Evolutionary conservation across 2,329 filamentous ascomycete genomes (phyloP).

Genomic region (Neonectria coccinea): DNA sequence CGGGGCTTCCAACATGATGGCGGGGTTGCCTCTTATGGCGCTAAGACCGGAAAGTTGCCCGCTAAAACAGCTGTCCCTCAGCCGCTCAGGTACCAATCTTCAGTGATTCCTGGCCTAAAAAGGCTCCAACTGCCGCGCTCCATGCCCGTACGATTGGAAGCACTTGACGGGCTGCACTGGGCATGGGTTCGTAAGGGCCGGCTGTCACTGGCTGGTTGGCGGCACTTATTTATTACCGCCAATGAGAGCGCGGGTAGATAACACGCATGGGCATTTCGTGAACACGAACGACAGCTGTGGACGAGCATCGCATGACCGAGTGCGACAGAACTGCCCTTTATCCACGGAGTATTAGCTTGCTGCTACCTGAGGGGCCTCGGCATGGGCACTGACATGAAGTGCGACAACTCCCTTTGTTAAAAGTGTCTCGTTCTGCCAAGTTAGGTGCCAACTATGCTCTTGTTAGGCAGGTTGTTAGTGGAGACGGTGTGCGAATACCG

Average conservation of each 20-base stretch:
- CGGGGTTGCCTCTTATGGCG: constrained; percentile 37
- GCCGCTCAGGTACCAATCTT: constrained; percentile 31
- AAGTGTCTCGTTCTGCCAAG: not conserved
- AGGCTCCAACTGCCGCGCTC: not conserved
- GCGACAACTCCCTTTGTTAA: not conserved
- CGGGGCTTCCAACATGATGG: constrained; percentile 43
- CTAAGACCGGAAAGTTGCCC: constrained; percentile 19
- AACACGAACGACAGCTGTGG: not conserved
- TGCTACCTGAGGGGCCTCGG: not conserved
- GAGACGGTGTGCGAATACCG: not conserved
- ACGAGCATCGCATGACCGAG: not conserved
- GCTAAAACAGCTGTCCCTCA: constrained; percentile 31
- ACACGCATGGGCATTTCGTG: constrained; percentile 30
- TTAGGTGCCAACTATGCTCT: not conserved
- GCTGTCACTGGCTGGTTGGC: not conserved
- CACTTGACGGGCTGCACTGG: constrained; percentile 3
- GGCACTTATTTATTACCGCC: constrained; percentile 31
- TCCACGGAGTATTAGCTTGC: not conserved
- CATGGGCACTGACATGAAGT: not conserved
- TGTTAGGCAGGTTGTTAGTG: not conserved
- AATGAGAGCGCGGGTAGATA: constrained; percentile 36
- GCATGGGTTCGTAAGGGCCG: constrained; percentile 15
- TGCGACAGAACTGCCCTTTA: not conserved
- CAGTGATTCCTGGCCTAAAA: constrained; percentile 15
- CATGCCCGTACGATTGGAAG: not conserved